Evolutionary conservation across 441 rosid genomes (phyloP).

Genomic region (Eruca vesicaria): DNA sequence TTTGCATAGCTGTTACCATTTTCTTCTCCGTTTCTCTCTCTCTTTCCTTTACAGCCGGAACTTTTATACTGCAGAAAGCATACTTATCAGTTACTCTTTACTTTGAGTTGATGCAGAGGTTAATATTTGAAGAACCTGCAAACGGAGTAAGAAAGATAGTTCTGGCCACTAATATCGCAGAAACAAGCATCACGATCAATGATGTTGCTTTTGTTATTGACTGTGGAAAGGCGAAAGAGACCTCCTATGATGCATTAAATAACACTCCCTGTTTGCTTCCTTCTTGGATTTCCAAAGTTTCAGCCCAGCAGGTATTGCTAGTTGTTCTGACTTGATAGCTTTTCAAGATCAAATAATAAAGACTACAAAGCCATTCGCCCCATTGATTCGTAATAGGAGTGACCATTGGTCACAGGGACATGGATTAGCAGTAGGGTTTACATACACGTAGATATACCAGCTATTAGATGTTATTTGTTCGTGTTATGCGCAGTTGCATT

Average conservation of each 20-base stretch:
- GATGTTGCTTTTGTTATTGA: conserved; percentile 92
- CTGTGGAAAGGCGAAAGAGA: conserved; percentile 96
- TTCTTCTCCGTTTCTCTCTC: conserved; percentile 11
- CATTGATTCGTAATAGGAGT: not conserved
- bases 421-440: not conserved
- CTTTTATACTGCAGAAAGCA: conserved; percentile 4
- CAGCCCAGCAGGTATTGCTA: conserved; percentile 83
- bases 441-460: not conserved
- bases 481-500: not conserved
- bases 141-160: conserved; percentile 83
- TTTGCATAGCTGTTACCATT: conserved; percentile 1
- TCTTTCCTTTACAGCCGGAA: not conserved
- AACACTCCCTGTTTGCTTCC: conserved; percentile 96
- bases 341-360: conserved; percentile 3
- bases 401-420: not conserved
- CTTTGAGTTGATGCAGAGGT: conserved; percentile 53
- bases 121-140: conserved; percentile 82
- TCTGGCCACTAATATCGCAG: conserved; percentile 90
- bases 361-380: not conserved
- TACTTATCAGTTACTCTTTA: conserved; percentile 7
- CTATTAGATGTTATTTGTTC: not conserved
- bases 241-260: conserved; percentile 90
- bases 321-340: conserved; percentile 12
- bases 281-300: conserved; percentile 90
- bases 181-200: conserved; percentile 91